Evolutionary conservation across 2,329 filamentous ascomycete species (phyloP), one percentile per base, ranked within the genome.

Genomic region (Amesomyces nigricolor): DNA sequence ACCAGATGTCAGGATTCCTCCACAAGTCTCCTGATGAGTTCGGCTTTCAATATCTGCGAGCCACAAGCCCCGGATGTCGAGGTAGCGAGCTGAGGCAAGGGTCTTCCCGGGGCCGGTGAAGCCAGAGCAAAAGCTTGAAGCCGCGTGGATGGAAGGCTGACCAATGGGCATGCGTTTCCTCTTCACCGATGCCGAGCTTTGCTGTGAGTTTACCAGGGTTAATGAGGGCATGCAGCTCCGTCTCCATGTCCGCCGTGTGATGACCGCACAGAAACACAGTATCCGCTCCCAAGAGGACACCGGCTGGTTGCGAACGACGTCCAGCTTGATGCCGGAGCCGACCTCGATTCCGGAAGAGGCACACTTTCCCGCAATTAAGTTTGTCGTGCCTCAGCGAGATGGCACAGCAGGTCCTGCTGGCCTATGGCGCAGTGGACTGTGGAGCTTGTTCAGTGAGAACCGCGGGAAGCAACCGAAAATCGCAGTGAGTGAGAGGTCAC

Each of bases 151-250:
- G 58, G 40, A 40, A 22, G 32, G 47, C 51, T 45, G 57, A 29
- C 60, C 60, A 61, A 62, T 62, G 48, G 57, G 53, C 47, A 35
- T 45, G 17, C 44, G 35, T 49, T 37, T 38, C 29, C 54, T 51
- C 54, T 57, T 56, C 58, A 58, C 57, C 58, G 51, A 53, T 54
- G 51, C 56, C 46, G 55, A 55, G 38, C 49, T 56, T 45, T 53
- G 55, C 48, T 61, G 58, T 46, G 53, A 59, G 49, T 58, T 45
- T 51, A 61, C 61, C 32, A 57, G 54, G 59, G 48, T 60, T 55
- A 55, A 61, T 54, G 58, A 57, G 56, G 53, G 59, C 16, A 19
- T 16, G 16, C n/a, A 38, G 3, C 10, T 22, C 45, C 39, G 44
- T 52, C 54, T 53, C 54, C 43, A 38, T 44, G 35, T 48, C 50